Conservation (phyloP, 495 filamentous ascomycete genomes). For the Penicillium waksmanii region DNA sequence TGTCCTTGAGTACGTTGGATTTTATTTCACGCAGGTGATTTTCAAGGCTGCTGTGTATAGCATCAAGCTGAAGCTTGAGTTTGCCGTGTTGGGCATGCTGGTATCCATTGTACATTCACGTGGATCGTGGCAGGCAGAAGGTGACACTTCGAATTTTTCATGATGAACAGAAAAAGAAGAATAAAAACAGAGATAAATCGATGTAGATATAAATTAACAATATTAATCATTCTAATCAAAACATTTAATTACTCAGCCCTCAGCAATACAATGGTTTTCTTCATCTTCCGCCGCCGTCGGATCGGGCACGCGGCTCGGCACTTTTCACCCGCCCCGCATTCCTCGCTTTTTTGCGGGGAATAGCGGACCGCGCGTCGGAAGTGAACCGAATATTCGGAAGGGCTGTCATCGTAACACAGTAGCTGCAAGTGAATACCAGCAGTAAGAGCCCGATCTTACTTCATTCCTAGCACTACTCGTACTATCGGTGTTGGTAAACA, state of each 20-base stretch:
- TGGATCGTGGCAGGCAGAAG: constrained; percentile 12
- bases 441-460: neutral
- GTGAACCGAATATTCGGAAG: constrained; percentile 7
- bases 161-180: neutral
- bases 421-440: neutral
- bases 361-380: constrained; percentile 17
- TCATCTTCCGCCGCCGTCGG: constrained; percentile 13
- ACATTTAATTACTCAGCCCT: neutral
- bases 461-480: too few species aligned
- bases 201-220: neutral
- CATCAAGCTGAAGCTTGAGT: constrained; percentile 60
- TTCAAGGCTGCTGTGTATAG: constrained; percentile 54
- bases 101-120: constrained; percentile 35
- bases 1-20: constrained; percentile 48
- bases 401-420: neutral
- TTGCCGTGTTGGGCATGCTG: constrained; percentile 47
- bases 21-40: constrained; percentile 50
- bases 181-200: neutral
- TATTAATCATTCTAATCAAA: neutral
- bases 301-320: constrained; percentile 15
- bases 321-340: constrained; percentile 13
- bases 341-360: neutral
- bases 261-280: neutral
- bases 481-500: too few species aligned
- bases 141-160: constrained; percentile 9